Base-by-base conservation (phyloP, 805 yeast species). In the Kluyveromyces nonfermentans region DNA sequence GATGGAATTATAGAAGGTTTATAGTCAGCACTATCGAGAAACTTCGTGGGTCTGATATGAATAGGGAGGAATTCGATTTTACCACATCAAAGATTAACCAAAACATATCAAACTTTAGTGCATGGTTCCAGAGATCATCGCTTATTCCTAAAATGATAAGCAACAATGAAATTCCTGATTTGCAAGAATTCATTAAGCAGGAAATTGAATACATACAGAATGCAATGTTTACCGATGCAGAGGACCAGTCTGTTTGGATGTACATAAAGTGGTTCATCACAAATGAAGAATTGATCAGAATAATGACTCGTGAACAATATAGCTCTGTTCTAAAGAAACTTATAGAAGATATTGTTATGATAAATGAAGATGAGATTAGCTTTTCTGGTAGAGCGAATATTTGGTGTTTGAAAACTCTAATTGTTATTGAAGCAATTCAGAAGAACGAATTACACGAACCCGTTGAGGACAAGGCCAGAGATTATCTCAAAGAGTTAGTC, bases 231-330 rank as follows among this genome's bases (percentile, higher is more conserved):
- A 86, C 95, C 51, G 97, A 93, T 59, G 89, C 95, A 0, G 90
- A 85, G 42, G 98, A 93, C 57, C 89, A 94, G 36, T 85, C 96
- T 0, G 83, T 86, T 0, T 93, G 97, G 97, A 71, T 84, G 1
- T 93, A 89, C 58, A 71, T 86, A 46, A 75, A 80, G 41, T 93
- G 97, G 97, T 68, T 90, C 18, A 60, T 77, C 7, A 65, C 69
- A 4, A 55, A 57, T 38, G 67, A 60, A 1, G 48, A 64, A 19
- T 61, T 66, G 6, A 45, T 55, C 0, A 49, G 53, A 5, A 46
- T 51, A 1, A 42, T 67, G 33, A 46, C 42, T 5, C 35, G 44
- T 14, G 63, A 57, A 1, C 63, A 67, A 17, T 70, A 70, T 42
- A 22, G 52, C 1, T 55, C 55, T 0, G 52, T 83, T 1, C 57